Base-by-base conservation (phyloP, 768 basidiomycete species). In the Tylopilus sp. region DNA sequence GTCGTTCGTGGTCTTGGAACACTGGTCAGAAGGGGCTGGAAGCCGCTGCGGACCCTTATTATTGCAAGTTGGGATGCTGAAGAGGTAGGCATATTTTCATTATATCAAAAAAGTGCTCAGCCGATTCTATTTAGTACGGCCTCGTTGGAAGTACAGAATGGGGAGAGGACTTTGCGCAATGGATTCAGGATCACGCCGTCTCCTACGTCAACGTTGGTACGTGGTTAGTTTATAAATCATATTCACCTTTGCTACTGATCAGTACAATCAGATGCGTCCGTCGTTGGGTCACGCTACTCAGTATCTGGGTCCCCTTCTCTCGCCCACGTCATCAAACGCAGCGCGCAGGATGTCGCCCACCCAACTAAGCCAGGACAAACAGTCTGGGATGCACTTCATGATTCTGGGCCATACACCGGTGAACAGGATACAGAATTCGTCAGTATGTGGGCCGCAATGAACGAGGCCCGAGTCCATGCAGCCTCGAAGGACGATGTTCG, bases 91-190 rank as follows among this genome's bases (percentile, higher is more conserved):
- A 15, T 20, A 25, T 17, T 48, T 40, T 21, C 13, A 23, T 52
- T 2, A 17, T 38, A 21, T 17, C 31, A 15, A 20, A 41, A n/a
- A 5, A 44, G 17, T 23, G 15, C 40, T 53, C 47, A 28, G 21
- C 30, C 41, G 30, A 28, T 47, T 22, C 21, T 28, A 30, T 48
- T 8, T n/a, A 78, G 77, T 79, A 80, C 47, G 89, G 88, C 22
- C 76, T 92, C 38, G 65, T 91, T 33, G 95, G 95, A 23, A 88
- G 85, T 61, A 95, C 91, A 4, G 94, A 98, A 69, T 95, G 87
- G 80, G 91, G 85, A 9, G 95, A 97, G 68, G 95, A 98, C 66
- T 98, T 95, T 64, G 69, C 82, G 0, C 75, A 80, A 20, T 95
- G 86, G 82, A 81, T 98, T 39, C 76, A 80, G 21, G 72, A 83